Conservation (phyloP, 352 stramenopile species). For the Pythium rhizo-oryzae region DNA sequence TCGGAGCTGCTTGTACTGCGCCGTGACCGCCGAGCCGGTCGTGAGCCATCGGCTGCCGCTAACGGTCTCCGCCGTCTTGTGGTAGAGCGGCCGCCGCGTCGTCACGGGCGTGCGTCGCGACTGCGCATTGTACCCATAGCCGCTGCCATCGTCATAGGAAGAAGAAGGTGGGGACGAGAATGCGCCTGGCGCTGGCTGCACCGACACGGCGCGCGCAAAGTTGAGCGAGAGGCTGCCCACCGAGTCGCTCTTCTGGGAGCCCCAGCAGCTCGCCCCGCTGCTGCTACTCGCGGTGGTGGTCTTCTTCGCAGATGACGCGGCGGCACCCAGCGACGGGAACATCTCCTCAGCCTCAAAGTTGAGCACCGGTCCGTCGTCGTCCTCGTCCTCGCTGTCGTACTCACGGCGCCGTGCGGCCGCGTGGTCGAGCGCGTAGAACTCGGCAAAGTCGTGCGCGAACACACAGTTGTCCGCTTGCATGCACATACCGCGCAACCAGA, state of each 20-base stretch:
- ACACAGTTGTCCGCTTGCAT: constrained; percentile 80
- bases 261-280: constrained; percentile 11
- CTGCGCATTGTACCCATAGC: constrained; percentile 6
- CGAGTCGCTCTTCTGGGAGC: constrained; percentile 26
- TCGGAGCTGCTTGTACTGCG: constrained; percentile 77
- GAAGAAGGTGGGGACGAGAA: constrained; percentile 19
- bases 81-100: constrained; percentile 51
- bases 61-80: constrained; percentile 52
- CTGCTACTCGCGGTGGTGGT: constrained; percentile 10
- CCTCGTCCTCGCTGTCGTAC: constrained; percentile 82
- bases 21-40: constrained; percentile 56
- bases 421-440: constrained; percentile 70
- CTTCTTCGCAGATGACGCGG: constrained; percentile 7
- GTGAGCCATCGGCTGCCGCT: constrained; percentile 58
- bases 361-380: constrained; percentile 38
- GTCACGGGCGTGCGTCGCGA: constrained; percentile 15
- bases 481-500: constrained; percentile 82
- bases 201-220: constrained; percentile 76
- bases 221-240: constrained; percentile 61
- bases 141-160: constrained; percentile 3
- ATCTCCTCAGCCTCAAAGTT: constrained; percentile 78
- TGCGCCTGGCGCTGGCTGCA: constrained; percentile 35
- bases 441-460: constrained; percentile 81
- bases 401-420: constrained; percentile 41
- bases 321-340: constrained; percentile 65